phyloP scores from a whole-genome alignment of 768 basidiomycete genomes.

The Grammothele lineata region DNA sequence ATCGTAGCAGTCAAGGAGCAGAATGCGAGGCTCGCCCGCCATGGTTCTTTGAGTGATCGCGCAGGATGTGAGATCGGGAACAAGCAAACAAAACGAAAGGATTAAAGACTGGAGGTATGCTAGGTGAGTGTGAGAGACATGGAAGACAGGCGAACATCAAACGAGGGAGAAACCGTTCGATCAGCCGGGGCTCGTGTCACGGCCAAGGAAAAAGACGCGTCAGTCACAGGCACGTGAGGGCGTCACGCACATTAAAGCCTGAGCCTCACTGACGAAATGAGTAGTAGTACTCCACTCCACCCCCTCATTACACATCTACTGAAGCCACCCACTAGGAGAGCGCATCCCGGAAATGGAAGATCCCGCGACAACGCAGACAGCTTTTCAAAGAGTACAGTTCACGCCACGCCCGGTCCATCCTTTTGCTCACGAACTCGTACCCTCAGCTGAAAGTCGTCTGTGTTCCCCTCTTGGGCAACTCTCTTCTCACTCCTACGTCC shows the following conservation, averaged over 20 bases:
- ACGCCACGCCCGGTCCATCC: neutral
- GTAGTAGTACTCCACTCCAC: too few relatives aligned
- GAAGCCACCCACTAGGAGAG: too few relatives aligned
- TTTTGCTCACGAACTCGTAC: neutral
- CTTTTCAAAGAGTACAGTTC: slow-evolving; percentile 38
- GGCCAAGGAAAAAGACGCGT: neutral
- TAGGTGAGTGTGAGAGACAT: neutral
- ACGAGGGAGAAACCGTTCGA: too few relatives aligned
- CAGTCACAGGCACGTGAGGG: neutral
- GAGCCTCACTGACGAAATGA: neutral
- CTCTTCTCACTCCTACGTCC: slow-evolving; percentile 55
- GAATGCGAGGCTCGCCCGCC: slow-evolving; percentile 47
- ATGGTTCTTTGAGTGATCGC: too few relatives aligned
- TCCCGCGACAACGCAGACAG: slow-evolving; percentile 16
- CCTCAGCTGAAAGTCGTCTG: slow-evolving; percentile 61
- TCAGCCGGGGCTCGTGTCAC: too few relatives aligned
- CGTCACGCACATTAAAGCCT: neutral
- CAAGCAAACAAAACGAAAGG: too few relatives aligned
- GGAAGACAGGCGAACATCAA: neutral
- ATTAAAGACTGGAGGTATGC: neutral
- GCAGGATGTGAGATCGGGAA: too few relatives aligned
- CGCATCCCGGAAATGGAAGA: neutral
- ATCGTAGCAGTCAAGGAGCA: slow-evolving; percentile 81
- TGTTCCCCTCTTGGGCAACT: slow-evolving; percentile 73
- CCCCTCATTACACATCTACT: too few relatives aligned